These are phyloP conservation scores for Neonectria magnoliae DNA, from an alignment of 2,329 filamentous ascomycete genomes.

Conservation along the genomic window DNA sequence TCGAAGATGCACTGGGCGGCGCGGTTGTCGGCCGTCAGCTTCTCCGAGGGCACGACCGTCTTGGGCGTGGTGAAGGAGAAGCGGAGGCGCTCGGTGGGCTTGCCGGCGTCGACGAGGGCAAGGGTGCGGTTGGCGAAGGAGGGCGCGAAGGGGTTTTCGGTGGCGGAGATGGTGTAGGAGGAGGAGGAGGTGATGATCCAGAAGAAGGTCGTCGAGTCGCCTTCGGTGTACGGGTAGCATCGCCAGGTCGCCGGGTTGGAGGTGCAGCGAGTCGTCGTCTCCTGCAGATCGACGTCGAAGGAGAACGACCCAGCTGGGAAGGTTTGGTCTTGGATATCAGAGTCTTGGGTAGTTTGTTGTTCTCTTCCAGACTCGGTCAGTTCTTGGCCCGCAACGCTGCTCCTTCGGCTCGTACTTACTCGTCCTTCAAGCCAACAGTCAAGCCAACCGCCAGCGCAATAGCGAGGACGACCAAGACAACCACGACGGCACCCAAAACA, in stretches of 20 bases:
- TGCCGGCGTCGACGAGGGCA: conserved; percentile 57
- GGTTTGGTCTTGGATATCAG: conserved; percentile 20
- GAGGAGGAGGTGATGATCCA: conserved; percentile 64
- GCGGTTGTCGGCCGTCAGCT: conserved; percentile 54
- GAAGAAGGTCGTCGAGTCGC: conserved; percentile 63
- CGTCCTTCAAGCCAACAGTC: conserved; percentile 50
- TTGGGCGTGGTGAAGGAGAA: conserved; percentile 66
- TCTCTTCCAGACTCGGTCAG: conserved; percentile 6
- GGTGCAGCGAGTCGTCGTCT: conserved; percentile 65
- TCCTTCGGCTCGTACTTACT: conserved; percentile 40
- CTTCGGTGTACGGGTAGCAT: conserved; percentile 65
- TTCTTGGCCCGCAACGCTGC: not conserved
- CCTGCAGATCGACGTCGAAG: conserved; percentile 67
- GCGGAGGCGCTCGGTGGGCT: conserved; percentile 63
- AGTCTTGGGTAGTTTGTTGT: not conserved
- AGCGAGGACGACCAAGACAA: conserved; percentile 46
- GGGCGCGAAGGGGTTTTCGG: conserved; percentile 64
- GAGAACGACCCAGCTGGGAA: conserved; percentile 73
- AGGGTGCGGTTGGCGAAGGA: conserved; percentile 64
- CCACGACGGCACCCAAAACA: conserved; percentile 43
- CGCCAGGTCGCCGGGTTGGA: conserved; percentile 67
- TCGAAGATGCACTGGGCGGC: conserved; percentile 68
- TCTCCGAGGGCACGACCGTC: conserved; percentile 58
- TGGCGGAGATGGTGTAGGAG: conserved; percentile 64
- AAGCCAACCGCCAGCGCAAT: conserved; percentile 54